phyloP scores from a whole-genome alignment of 305 asterid genomes.

The Andrographis paniculata region DNA sequence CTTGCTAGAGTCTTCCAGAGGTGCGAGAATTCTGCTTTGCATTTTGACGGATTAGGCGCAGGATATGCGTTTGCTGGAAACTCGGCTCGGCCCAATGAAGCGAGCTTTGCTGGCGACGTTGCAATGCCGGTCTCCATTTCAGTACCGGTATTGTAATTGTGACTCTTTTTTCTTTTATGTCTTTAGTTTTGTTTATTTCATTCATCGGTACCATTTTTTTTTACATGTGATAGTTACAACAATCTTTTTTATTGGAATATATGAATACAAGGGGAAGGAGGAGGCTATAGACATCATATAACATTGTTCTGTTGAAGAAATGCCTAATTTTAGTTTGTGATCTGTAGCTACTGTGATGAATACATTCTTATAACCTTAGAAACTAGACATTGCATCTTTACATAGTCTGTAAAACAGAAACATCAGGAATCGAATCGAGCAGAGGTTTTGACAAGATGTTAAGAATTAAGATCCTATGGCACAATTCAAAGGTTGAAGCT shows the following conservation, averaged over 20 bases:
- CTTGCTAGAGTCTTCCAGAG: conserved; percentile 62
- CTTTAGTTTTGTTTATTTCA: conserved; percentile 6
- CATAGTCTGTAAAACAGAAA: too few species aligned
- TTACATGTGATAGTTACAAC: conserved; percentile 18
- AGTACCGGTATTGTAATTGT: conserved; percentile 37
- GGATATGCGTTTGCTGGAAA: conserved; percentile 44
- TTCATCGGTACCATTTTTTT: conserved; percentile 21
- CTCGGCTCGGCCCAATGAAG: conserved; percentile 35
- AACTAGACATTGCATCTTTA: too few species aligned
- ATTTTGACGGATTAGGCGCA: conserved; percentile 35
- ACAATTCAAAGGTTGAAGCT: too few species aligned
- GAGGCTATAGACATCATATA: not conserved
- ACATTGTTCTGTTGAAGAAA: too few species aligned
- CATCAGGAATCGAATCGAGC: too few species aligned
- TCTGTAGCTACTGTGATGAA: too few species aligned
- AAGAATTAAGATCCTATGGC: too few species aligned
- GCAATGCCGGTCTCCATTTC: conserved; percentile 42
- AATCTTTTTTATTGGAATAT: not conserved
- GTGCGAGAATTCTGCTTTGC: conserved; percentile 36
- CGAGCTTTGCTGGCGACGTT: conserved; percentile 42
- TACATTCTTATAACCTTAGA: too few species aligned
- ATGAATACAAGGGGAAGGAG: not conserved
- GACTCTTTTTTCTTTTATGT: not conserved
- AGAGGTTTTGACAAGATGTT: too few species aligned
- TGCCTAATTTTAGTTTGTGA: too few species aligned